Evolutionary conservation across 2,329 filamentous ascomycete species (phyloP), one percentile per base, ranked within the genome.

Genomic region (Cytospora chrysosperma): DNA sequence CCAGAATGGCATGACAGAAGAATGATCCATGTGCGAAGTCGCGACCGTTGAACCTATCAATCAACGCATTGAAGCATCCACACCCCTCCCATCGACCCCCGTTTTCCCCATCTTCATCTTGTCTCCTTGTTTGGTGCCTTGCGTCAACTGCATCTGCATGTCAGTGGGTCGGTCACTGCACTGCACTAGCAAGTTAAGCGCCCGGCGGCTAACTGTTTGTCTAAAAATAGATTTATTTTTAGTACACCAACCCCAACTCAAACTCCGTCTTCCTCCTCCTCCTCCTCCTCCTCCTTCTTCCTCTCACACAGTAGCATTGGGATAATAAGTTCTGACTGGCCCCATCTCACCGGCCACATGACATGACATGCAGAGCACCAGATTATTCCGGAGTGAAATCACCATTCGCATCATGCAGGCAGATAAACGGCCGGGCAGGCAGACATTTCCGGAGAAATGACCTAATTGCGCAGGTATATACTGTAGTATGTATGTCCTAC

Each of bases 151-250:
- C 50, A 49, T 19, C 21, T 43, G 54, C 37, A 57, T 49, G 40
- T 43, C 40, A 43, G 40, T 43, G 40, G 40, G 40, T 15, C 40
- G n/a, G n/a, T n/a, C n/a, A 43, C 56, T 28, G 43, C 24, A 47
- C 56, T 28, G 32, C 17, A 47, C 56, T 52, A 57, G 62, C 47
- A 27, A 34, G 24, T 56, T 64, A 60, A 64, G 56, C 62, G 62
- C 56, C 62, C 43, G 62, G 62, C 62, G 62, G 62, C 62, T 64
- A 60, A 56, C 52, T 6, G 49, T 27, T 32, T 43, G n/a, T n/a
- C 40, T 54, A 54, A 54, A 60, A 54, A 60, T 60, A 60, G 50
- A 60, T n/a, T 17, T 60, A 60, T 54, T 54, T 60, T 60, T 43
- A 60, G 50, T 49, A 60, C 26, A 5, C 34, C 34, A 37, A 37